phyloP scores from a whole-genome alignment of 1,284 basidiomycete genomes.

The Microbotryomycetes sp. region DNA sequence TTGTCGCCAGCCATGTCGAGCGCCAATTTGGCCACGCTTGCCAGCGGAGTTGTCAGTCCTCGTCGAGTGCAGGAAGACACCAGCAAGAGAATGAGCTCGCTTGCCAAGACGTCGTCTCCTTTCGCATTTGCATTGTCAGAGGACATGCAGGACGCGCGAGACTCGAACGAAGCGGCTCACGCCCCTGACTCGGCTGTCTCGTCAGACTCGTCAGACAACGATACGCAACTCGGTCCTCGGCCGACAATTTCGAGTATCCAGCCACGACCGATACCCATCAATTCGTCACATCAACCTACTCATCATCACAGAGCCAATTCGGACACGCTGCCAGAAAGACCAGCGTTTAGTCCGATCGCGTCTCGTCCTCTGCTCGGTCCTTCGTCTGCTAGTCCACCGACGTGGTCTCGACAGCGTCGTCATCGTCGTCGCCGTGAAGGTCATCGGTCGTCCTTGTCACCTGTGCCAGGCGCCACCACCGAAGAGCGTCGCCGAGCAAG shows the following conservation, averaged over 20 bases:
- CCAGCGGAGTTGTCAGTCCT: background rate
- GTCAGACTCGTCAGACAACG: background rate
- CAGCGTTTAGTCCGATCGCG: background rate
- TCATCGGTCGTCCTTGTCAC: background rate
- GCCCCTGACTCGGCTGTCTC: background rate
- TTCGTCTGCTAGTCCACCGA: background rate
- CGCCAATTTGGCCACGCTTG: background rate
- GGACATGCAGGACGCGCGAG: background rate
- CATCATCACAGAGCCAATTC: background rate
- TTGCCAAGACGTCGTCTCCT: background rate
- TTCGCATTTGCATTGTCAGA: background rate
- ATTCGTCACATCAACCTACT: background rate
- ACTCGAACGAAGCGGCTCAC: background rate
- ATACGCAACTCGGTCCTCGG: background rate
- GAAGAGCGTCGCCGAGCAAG: background rate
- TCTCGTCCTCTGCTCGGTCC: background rate
- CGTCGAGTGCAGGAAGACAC: background rate
- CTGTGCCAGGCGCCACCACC: background rate
- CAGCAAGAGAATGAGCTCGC: background rate
- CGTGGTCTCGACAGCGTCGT: background rate
- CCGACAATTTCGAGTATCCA: background rate
- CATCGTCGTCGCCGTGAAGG: background rate
- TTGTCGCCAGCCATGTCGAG: background rate
- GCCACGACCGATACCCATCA: background rate
- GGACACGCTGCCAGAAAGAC: background rate